Percentiles rank a stretch among this genome's conserved stretches.
These are phyloP conservation scores for Aspergillus fructus DNA, from an alignment of 2,329 filamentous ascomycete genomes.

Conservation along the genomic window DNA sequence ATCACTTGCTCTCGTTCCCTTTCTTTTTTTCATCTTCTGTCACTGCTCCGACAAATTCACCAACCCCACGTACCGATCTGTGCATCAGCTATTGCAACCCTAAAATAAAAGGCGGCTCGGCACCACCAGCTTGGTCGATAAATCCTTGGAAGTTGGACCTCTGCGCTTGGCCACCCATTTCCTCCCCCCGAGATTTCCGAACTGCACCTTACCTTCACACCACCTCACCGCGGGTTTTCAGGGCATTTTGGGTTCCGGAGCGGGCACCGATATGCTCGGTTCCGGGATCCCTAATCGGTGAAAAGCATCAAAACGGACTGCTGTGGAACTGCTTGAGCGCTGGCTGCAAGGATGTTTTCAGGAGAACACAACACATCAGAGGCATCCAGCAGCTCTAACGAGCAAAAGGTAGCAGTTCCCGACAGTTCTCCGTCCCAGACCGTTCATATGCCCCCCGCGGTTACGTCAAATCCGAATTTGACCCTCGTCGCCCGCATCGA, in stretches of 20 bases:
- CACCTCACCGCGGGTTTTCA: slow-evolving; percentile 15
- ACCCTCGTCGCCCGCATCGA: slow-evolving; percentile 38
- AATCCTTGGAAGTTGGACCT: slow-evolving; percentile 4
- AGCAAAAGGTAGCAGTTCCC: slow-evolving; percentile 27
- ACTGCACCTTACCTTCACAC: slow-evolving; percentile 4
- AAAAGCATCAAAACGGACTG: slow-evolving; percentile 35
- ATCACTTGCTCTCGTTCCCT: slow-evolving; percentile 11
- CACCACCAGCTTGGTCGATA: slow-evolving; percentile 25
- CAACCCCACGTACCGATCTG: slow-evolving; percentile 28
- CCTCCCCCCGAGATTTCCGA: slow-evolving; percentile 1
- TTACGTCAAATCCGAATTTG: slow-evolving; percentile 30
- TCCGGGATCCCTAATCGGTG: slow-evolving; percentile 41
- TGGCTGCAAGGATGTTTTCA: slow-evolving; percentile 46
- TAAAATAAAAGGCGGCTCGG: slow-evolving; percentile 25
- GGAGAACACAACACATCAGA: slow-evolving; percentile 41
- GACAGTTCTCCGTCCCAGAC: slow-evolving; percentile 23
- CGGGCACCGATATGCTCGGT: slow-evolving; percentile 42
- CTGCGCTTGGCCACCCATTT: not conserved
- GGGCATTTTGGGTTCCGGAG: slow-evolving; percentile 37
- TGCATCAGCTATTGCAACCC: slow-evolving; percentile 31
- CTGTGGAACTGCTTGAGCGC: slow-evolving; percentile 34
- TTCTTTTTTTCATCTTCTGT: slow-evolving; percentile 22
- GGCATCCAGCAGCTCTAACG: slow-evolving; percentile 30
- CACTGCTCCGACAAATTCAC: slow-evolving; percentile 27
- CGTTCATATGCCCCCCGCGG: slow-evolving; percentile 28